Base-by-base conservation (phyloP, 345 rosid genomes). In the Gossypium longicalyx region DNA sequence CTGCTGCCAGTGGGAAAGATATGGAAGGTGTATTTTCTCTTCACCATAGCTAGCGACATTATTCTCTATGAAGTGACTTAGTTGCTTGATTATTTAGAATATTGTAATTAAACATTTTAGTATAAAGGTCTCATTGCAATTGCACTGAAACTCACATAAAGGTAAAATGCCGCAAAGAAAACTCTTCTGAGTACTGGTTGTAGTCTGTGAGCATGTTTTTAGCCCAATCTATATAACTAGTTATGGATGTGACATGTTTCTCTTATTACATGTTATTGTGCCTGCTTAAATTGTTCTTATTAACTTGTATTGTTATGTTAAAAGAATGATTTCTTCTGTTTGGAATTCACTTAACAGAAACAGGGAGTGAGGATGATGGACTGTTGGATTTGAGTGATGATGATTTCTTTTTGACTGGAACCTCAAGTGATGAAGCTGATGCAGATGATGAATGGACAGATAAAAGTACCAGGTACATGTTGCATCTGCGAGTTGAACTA, bases 331-430 rank as follows among this genome's bases (percentile, higher is more conserved):
- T 43, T 70, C 67, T 45, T 82, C 51, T 74, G 29, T 58, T 77
- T 73, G 34, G 19, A 11, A 60, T 34, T 43, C 59, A 22, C 23
- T 47, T 72, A 58, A 73, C 92, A 96, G 99, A 96, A 87, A 96
- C 99, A 2, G 99, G 99, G 69, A 95, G 99, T 75, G 99, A 95
- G 85, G 99, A 93, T 79, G 99, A 95, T 83, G 97, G 98, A 63
- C 89, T 86, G 80, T 84, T 93, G 81, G 98, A 93, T 82, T 81
- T 90, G 83, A 95, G 97, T 79, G 99, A 95, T 74, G 99, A 95
- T 83, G 97, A 93, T 82, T 93, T 93, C 86, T 95, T 95, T 80
- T 78, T 91, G 61, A 70, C 80, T 81, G 97, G 97, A 84, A 90
- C 89, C 80, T 93, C 99, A 47, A 95, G 98, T 78, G 97, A 95